Evolutionary conservation across 2,329 filamentous ascomycete species (phyloP), one percentile per base, ranked within the genome.

Genomic region (Colletotrichum coccodes): DNA sequence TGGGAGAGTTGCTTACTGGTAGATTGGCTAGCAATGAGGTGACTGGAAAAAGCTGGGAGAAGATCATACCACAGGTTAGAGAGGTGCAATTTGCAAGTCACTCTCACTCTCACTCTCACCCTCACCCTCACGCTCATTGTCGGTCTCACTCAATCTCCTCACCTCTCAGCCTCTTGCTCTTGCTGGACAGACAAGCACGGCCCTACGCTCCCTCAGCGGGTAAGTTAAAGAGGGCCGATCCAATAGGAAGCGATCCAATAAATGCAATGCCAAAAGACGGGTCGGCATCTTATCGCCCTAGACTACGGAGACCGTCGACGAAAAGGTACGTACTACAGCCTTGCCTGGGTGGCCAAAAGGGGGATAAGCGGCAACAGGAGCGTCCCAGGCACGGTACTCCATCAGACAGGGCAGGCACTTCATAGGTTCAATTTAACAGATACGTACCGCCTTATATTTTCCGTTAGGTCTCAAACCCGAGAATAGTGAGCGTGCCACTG

Each of bases 181-280:
- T 16, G n/a, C 36, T 38, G 21, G 16, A 28, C 21, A n/a, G 32
- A 12, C 34, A 42, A 46, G 44, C 44, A 36, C 30, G 32, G 21
- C 34, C 46, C 28, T 60, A 36, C 7, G 61, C 36, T 56, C 46
- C 47, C 40, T 46, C 53, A 23, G 34, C 11, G 38, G 40, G n/a
- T 47, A 56, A 47, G 47, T 11, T 36, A 26, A 54, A 54, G 34
- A 30, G 60, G 42, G 47, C 54, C 61, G 65, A 65, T 49, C 61
- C 54, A 60, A 50, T 68, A 53, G 40, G 65, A 65, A 50, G 65
- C 34, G 61, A 65, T 49, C 65, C 65, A 68, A 64, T 60, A 7
- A 57, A 36, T 65, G 36, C 60, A 47, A 40, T 23, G 40, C 28
- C 32, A 49, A 50, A 44, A 56, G 49, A 56, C 61, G 61, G 56